Conservation (phyloP, 306 rosid species). For the Quercus alba region DNA sequence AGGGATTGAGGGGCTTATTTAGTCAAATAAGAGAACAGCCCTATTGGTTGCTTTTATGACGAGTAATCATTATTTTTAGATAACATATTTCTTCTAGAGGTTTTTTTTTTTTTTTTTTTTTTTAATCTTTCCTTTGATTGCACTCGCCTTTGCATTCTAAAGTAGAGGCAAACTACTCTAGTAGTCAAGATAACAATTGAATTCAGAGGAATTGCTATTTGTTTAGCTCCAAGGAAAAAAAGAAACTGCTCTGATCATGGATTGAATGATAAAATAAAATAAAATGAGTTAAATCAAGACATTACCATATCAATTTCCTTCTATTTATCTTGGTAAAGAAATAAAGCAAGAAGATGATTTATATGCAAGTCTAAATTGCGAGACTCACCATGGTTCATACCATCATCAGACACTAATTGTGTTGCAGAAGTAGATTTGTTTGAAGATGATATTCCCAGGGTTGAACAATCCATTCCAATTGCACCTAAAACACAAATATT, state of each 20-base stretch:
- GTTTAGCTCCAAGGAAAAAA: not conserved
- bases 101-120: not conserved
- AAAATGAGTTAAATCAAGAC: not conserved
- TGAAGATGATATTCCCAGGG: constrained; percentile 54
- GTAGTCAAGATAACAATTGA: not conserved
- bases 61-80: not conserved
- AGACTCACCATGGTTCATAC: constrained; percentile 31
- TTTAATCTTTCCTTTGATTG: not conserved
- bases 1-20: not conserved
- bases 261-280: no score
- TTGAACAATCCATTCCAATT: constrained; percentile 60
- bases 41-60: not conserved
- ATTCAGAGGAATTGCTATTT: not conserved
- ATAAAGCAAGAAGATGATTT: not conserved
- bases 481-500: constrained; percentile 48
- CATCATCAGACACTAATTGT: constrained; percentile 27
- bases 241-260: not conserved
- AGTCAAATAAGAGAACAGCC: not conserved
- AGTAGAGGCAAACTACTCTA: no score
- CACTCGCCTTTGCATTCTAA: no score
- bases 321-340: not conserved
- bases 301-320: not conserved
- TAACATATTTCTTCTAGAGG: no score
- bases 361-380: not conserved
- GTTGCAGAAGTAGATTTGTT: constrained; percentile 44